Percentiles rank a stretch among this genome's conserved stretches.
Evolutionary conservation across 192 early-diverging fungal genomes (phyloP).

Genomic region (Phycomyces blakesleeanus): DNA sequence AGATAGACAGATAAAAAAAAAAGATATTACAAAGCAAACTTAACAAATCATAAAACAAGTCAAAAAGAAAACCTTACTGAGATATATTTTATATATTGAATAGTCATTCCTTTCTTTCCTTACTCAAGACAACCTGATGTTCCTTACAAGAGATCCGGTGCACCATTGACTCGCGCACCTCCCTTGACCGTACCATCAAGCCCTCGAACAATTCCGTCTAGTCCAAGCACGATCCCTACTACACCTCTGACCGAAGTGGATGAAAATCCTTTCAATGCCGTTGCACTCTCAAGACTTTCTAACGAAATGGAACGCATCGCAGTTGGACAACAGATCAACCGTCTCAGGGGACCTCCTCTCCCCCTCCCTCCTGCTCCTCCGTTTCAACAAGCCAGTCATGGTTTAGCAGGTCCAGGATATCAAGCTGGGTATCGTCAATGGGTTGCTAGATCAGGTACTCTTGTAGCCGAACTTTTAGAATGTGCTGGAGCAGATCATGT

Average conservation of each 20-base stretch:
- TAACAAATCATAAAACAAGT: not conserved
- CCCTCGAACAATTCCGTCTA: conserved; percentile 14
- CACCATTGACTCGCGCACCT: conserved; percentile 39
- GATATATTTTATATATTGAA: no score
- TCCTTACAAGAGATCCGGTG: conserved; percentile 48
- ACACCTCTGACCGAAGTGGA: not conserved
- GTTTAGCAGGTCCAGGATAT: not conserved
- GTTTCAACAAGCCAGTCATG: not conserved
- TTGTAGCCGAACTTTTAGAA: conserved; percentile 84
- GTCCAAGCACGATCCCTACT: conserved; percentile 1
- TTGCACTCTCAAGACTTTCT: conserved; percentile 1
- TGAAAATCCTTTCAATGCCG: conserved; percentile 6
- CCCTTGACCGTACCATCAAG: conserved; percentile 35
- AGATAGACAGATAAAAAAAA: not conserved
- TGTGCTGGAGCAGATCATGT: conserved; percentile 91
- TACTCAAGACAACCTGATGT: conserved; percentile 88
- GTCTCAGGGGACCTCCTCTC: not conserved
- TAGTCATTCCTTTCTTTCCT: conserved; percentile 91
- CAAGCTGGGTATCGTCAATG: conserved; percentile 71
- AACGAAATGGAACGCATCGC: conserved; percentile 4
- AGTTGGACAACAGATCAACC: conserved; percentile 9
- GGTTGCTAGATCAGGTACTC: conserved; percentile 84
- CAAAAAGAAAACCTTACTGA: no score
- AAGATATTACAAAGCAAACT: not conserved
- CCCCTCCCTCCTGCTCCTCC: no score